Base-by-base conservation (phyloP, 768 basidiomycete genomes). In the Russula brevipes region DNA sequence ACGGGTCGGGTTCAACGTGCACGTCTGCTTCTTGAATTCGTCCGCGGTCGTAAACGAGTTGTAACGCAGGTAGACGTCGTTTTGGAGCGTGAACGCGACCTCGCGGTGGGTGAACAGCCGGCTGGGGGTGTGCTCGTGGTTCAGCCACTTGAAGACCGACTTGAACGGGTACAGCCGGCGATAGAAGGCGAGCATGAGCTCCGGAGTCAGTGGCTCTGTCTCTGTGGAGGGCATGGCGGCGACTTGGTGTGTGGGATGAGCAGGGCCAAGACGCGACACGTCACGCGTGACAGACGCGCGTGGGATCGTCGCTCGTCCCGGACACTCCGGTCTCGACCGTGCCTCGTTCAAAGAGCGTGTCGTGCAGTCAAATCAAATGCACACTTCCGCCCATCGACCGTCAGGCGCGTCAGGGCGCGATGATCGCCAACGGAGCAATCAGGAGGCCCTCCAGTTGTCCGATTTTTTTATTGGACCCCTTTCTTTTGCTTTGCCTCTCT, bases 31-130 rank as follows among this genome's bases (percentile, higher is more conserved):
- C 76, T 97, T 96, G 71, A 98, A 84, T 57, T 98, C 97, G 1
- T 97, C 94, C 3, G 80, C 81, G 41, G 82, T 86, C 39, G 77
- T 79, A 73, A 97, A 99, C 2, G 91, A 96, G 73, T 97, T 88
- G 78, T 98, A 98, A 16, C 97, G 90, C 38, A 98, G 78, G 75
- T 98, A 98, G 12, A 91, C 86, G 68, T 98, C 96, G 50, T 88
- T 89, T 38, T 82, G 82, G 24, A 98, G 84, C 3, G 95, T 98
- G 74, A 96, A 95, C 24, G 97, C 87, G 72, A 98, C 96, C 74
- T 99, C 97, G 72, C 97, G 88, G 71, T 98, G 86, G 3, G 91
- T 93, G 73, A 92, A 98, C 54, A 91, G 83, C 64, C 83, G 85
- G 12, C 86, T 82, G 1, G 95, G 83, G 59, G 80, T 77, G 65